Conservation (phyloP, 2,329 filamentous ascomycete species). For the Pestalotiopsis sp. region DNA sequence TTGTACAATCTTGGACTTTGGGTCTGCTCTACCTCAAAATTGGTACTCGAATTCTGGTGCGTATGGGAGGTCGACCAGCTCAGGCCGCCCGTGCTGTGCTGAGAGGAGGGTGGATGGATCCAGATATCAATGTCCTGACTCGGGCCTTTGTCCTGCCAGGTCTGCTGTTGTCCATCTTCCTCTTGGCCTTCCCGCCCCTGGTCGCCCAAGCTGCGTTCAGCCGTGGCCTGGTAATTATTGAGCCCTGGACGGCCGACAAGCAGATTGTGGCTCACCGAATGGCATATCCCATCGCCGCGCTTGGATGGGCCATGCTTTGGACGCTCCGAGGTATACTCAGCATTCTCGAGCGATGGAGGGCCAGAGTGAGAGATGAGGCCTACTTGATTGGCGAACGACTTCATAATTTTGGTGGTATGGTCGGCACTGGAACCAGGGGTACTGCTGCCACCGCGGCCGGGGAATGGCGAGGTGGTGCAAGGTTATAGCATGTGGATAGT, state of each 20-base stretch:
- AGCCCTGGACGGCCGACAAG: conserved; percentile 26
- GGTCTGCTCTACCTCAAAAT: conserved; percentile 90
- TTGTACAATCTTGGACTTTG: conserved; percentile 93
- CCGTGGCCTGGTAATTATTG: conserved; percentile 19
- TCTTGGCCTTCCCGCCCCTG: conserved; percentile 66
- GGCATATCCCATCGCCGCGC: conserved; percentile 70
- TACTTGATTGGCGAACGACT: conserved; percentile 93
- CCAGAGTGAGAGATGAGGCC: conserved; percentile 87
- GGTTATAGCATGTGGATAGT: background rate
- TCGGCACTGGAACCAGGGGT: conserved; percentile 7
- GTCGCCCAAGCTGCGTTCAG: conserved; percentile 55
- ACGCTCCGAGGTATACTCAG: conserved; percentile 55
- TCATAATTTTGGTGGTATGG: conserved; percentile 72
- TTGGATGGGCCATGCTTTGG: conserved; percentile 48
- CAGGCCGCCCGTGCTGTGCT: conserved; percentile 75
- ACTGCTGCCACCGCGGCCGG: background rate
- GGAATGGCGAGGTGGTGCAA: conserved; percentile 6
- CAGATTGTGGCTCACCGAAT: conserved; percentile 50
- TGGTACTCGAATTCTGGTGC: conserved; percentile 67
- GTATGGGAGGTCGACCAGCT: conserved; percentile 70
- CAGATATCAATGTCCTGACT: conserved; percentile 78
- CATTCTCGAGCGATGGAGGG: conserved; percentile 75
- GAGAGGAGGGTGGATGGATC: conserved; percentile 75
- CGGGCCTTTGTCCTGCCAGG: conserved; percentile 84
- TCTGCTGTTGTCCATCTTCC: conserved; percentile 59